Evolutionary conservation across 257 asterid genomes (phyloP), one percentile per base, ranked within the genome.

Genomic region (Fraxinus anomala): DNA sequence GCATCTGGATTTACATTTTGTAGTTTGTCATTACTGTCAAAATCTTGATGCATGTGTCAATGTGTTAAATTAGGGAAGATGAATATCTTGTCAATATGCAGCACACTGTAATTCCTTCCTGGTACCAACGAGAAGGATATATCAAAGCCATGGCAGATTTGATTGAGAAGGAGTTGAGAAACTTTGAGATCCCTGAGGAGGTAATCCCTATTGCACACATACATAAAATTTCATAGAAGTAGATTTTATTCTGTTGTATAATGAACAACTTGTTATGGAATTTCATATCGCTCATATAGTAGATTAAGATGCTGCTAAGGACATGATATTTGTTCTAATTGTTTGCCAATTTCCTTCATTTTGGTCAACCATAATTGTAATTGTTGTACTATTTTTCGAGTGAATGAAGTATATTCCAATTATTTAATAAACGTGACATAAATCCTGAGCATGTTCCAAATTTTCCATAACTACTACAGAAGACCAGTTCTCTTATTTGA

Each of bases 81-180:
- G 97, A 92, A 72, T 96, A 96, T 89, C 96, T 96, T 30, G 94
- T 96, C 69, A 96, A 92, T 87, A 96, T 96, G 99, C 98, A 96
- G 88, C 99, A 96, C 87, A 92, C 99, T 26, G 99, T 96, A 59
- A 96, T 96, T 82, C 98, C 99, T 80, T 96, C 99, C 72, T 96
- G 99, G 99, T 96, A 96, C 83, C 99, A 96, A 87, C 94, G 99
- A 34, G 94, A 90, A 91, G 99, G 99, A 76, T 96, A 93, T 76
- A 92, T 91, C 72, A 96, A 93, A 87, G 97, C 99, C 81, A 96
- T 93, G 98, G 94, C 97, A 72, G 83, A 86, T 90, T 85, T 96
- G 87, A 92, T 93, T 75, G 93, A 89, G 82, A 92, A 89, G 81
- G 99, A 96, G 93, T 86, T 96, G 84, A 83, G 21, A 78, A 91